Percentiles rank a stretch among this genome's conserved stretches.
Evolutionary conservation across 805 yeast species (phyloP).

Genomic region (Yamadazyma takamatsuzukensis): DNA sequence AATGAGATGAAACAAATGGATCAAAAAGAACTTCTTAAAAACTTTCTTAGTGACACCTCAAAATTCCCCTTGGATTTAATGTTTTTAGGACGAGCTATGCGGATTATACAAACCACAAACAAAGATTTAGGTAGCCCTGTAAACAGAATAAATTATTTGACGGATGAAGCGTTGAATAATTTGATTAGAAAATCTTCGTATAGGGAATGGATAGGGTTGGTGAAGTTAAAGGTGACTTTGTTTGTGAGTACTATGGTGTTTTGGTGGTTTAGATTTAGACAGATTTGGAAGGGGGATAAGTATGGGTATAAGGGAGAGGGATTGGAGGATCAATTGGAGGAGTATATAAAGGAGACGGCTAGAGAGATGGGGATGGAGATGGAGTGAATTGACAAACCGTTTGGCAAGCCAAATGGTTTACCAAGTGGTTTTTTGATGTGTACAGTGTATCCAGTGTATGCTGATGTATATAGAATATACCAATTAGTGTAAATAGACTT

Average conservation of each 20-base stretch:
- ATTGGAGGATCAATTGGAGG: slow-evolving; percentile 45
- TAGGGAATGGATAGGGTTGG: slow-evolving; percentile 4
- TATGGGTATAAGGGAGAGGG: slow-evolving; percentile 33
- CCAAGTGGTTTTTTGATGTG: background rate
- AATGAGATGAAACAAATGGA: slow-evolving; percentile 11
- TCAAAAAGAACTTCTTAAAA: slow-evolving; percentile 44
- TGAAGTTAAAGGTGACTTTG: slow-evolving; percentile 21
- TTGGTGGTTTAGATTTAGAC: slow-evolving; percentile 27
- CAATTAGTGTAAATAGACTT: background rate
- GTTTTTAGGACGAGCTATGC: slow-evolving; percentile 66
- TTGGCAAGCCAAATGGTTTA: background rate
- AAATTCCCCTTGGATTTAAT: slow-evolving; percentile 65
- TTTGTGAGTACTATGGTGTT: slow-evolving; percentile 31
- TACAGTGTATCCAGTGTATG: no score
- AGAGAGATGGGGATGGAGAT: slow-evolving; percentile 38
- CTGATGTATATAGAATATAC: background rate
- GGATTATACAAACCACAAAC: slow-evolving; percentile 71
- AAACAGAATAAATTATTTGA: slow-evolving; percentile 64
- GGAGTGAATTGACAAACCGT: no score
- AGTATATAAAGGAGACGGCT: slow-evolving; percentile 40
- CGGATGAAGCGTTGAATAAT: slow-evolving; percentile 47
- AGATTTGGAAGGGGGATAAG: slow-evolving; percentile 27
- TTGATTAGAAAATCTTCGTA: slow-evolving; percentile 12
- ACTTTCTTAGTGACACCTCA: slow-evolving; percentile 57
- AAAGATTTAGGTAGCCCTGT: slow-evolving; percentile 66